Conservation (phyloP, 148 eudicot species). For the Chenopodium formosanum region DNA sequence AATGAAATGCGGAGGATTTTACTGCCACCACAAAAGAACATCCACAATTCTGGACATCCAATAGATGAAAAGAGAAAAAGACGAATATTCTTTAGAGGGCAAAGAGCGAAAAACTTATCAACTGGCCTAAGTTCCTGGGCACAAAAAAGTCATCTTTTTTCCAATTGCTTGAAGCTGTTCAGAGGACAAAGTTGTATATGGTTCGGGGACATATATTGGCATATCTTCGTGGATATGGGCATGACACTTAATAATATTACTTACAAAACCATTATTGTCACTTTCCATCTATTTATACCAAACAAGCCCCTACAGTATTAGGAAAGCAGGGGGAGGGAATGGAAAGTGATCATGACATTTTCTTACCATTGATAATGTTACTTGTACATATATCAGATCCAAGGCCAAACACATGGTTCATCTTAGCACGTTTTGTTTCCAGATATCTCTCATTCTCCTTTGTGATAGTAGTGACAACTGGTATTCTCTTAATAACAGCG, state of each 20-base stretch:
- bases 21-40: not conserved
- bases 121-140: too few species aligned
- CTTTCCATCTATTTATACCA: not conserved
- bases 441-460: constrained; percentile 77
- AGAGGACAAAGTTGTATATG: not conserved
- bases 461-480: constrained; percentile 72
- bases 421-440: constrained; percentile 79
- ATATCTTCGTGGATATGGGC: not conserved
- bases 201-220: not conserved
- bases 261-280: not conserved
- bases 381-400: constrained; percentile 9
- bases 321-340: not conserved
- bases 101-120: too few species aligned
- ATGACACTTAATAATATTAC: not conserved
- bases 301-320: not conserved
- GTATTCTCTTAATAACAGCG: constrained; percentile 66
- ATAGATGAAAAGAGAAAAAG: too few species aligned
- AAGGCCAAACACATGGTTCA: constrained; percentile 72
- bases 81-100: too few species aligned
- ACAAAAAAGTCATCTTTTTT: too few species aligned
- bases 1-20: not conserved
- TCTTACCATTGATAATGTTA: constrained; percentile 15
- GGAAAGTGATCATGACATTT: not conserved
- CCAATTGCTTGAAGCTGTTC: not conserved
- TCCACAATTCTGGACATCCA: too few species aligned